Base-by-base conservation (phyloP, 169 alveolate species). In the Eimeria sp. region DNA sequence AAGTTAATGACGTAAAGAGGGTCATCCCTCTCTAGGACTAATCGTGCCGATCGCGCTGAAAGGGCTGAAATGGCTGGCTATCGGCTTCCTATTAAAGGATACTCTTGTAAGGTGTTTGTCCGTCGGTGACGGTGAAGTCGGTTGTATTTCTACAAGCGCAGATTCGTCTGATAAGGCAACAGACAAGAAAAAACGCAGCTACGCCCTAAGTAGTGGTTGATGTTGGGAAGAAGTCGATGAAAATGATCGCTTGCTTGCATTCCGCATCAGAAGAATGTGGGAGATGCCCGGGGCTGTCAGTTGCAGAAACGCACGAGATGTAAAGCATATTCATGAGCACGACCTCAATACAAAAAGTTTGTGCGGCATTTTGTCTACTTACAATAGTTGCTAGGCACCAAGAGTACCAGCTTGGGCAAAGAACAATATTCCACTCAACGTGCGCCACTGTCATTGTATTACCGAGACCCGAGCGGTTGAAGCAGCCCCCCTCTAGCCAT, bases 251-350 rank as follows among this genome's bases (percentile, higher is more conserved):
- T 83, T 83, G 51, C 49, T 20, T 83, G 27, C 91, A 54, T 83
- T 51, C 25, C 91, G 73, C 27, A 34, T 34, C 75, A 4, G 51
- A 83, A 51, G 72, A 10, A 30, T 30, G 91, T 34, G 72, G 65
- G 73, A 27, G 22, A 83, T 83, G 40, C 34, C 51, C 30, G 91
- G 89, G 91, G 91, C 91, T 83, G 91, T 83, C 91, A 83, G 91
- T 83, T 57, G 65, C 75, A 51, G 49, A 57, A 83, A 30, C 49
- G 4, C 54, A 83, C 40, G 27, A 34, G 27, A 5, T 25, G 70
- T 47, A 27, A 10, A 82, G 67, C n/a, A 51, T 49, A n/a, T 49
- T 70, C 63, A 45, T 34, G 58, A 47, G 45, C 22, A 45, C 47
- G 20, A 61, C 63, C 45, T 75, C 18, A 2, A 75, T 58, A 16